A percentile compares a stretch with the other conserved stretches of the same genome.
These are phyloP conservation scores for Paraphaeosphaeria minitans DNA, from an alignment of 2,329 filamentous ascomycete species.

Conservation along the genomic window DNA sequence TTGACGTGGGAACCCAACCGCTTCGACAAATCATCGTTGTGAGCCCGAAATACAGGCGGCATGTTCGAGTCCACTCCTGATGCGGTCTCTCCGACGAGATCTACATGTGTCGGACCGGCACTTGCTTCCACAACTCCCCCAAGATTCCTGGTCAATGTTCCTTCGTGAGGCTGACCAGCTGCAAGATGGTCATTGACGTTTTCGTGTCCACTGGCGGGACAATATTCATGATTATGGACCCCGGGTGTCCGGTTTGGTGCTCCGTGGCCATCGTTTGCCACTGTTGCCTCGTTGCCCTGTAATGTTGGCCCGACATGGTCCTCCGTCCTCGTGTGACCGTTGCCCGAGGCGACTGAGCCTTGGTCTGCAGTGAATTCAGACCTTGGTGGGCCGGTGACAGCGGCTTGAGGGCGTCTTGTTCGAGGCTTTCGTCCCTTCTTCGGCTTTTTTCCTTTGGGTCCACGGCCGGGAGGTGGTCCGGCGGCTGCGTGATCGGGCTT, in stretches of 20 bases:
- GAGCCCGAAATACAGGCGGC: background rate
- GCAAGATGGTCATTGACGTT: background rate
- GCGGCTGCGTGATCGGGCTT: too few species aligned
- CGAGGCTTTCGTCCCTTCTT: constrained; percentile 3
- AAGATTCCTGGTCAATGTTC: background rate
- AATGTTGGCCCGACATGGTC: background rate
- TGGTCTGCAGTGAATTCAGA: background rate
- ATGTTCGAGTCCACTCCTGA: background rate
- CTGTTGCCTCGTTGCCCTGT: background rate
- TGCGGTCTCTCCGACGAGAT: background rate
- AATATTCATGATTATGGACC: background rate
- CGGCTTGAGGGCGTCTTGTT: background rate
- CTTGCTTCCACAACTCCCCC: background rate
- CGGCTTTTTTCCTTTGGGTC: background rate
- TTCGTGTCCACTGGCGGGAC: background rate
- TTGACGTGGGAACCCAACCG: background rate
- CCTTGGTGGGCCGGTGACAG: background rate
- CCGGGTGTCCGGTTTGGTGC: background rate
- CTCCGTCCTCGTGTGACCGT: background rate
- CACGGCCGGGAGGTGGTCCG: background rate
- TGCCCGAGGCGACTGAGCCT: background rate
- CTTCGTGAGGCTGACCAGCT: background rate
- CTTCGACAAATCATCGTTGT: background rate
- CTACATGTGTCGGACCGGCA: background rate
- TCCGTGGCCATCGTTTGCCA: too few species aligned